Conservation (phyloP, 1,284 basidiomycete species). For the Ganoderma sinense region DNA sequence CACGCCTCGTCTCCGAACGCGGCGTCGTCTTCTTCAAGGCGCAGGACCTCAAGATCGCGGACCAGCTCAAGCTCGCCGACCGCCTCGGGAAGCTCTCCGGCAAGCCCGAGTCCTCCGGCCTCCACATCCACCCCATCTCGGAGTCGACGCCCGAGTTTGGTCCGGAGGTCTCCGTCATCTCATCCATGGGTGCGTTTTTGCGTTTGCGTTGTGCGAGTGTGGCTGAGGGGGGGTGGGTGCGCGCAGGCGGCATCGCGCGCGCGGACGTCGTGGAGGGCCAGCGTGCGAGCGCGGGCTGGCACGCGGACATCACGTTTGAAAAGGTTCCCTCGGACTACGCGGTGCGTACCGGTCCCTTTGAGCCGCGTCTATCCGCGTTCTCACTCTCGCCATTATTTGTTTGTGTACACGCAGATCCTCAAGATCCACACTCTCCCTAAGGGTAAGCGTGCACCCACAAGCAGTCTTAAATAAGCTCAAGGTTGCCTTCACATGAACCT, state of each 20-base stretch:
- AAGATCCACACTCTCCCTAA: slow-evolving; percentile 65
- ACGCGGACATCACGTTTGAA: slow-evolving; percentile 78
- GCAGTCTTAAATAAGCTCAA: neutral
- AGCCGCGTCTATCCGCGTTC: neutral
- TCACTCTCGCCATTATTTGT: neutral
- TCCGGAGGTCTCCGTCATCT: slow-evolving; percentile 57
- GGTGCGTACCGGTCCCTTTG: neutral
- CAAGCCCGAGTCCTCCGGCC: slow-evolving; percentile 57
- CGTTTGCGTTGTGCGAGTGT: too few species aligned
- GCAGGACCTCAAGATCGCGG: slow-evolving; percentile 54
- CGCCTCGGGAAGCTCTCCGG: slow-evolving; percentile 64
- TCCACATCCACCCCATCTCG: slow-evolving; percentile 75
- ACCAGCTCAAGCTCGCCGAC: slow-evolving; percentile 54
- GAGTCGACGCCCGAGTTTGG: slow-evolving; percentile 57
- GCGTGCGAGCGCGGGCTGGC: slow-evolving; percentile 54
- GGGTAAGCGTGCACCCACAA: neutral
- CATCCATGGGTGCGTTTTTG: slow-evolving; percentile 36
- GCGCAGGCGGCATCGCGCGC: slow-evolving; percentile 48
- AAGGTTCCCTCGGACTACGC: slow-evolving; percentile 71
- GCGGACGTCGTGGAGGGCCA: slow-evolving; percentile 40
- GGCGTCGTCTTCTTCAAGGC: slow-evolving; percentile 79
- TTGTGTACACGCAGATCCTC: slow-evolving; percentile 44
- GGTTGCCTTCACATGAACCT: neutral
- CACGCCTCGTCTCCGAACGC: slow-evolving; percentile 68
- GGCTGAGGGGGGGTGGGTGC: neutral